These are phyloP conservation scores for Aspergillus texensis DNA, from an alignment of 2,329 filamentous ascomycete species.

Conservation along the genomic window DNA sequence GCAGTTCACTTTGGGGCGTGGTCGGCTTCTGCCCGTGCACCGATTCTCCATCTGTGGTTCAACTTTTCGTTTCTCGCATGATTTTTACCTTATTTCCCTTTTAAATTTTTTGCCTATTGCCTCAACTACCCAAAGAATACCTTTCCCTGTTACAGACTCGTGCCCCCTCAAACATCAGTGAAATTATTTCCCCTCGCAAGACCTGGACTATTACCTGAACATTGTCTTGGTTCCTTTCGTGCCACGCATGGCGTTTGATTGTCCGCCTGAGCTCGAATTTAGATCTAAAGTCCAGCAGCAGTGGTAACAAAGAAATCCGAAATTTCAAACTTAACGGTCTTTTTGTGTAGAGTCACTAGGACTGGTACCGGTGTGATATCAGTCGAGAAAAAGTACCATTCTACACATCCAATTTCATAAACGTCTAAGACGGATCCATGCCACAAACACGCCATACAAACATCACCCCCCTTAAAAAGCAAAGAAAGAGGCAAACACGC, in stretches of 20 bases:
- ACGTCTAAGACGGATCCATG: not conserved
- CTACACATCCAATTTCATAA: not conserved
- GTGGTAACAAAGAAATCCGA: constrained; percentile 27
- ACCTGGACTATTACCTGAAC: constrained; percentile 23
- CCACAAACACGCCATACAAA: not conserved
- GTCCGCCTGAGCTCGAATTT: constrained; percentile 28
- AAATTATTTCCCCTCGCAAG: constrained; percentile 17
- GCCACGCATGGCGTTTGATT: constrained; percentile 27
- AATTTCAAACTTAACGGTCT: constrained; percentile 13
- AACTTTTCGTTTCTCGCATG: constrained; percentile 21
- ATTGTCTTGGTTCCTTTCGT: constrained; percentile 25
- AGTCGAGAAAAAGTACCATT: not conserved
- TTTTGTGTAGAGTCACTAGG: not conserved
- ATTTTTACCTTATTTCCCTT: constrained; percentile 11
- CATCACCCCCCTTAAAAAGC: not conserved
- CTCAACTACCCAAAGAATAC: constrained; percentile 31
- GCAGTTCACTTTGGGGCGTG: constrained; percentile 4
- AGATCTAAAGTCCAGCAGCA: constrained; percentile 27
- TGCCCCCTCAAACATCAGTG: constrained; percentile 14
- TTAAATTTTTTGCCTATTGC: constrained; percentile 24
- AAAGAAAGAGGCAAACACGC: not conserved
- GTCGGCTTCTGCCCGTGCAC: constrained; percentile 15
- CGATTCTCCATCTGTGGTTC: constrained; percentile 18
- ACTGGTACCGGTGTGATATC: not conserved
- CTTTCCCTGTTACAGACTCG: constrained; percentile 26